Conservation (phyloP, 1,284 basidiomycete genomes). For the Xerocomus minutiporus region DNA sequence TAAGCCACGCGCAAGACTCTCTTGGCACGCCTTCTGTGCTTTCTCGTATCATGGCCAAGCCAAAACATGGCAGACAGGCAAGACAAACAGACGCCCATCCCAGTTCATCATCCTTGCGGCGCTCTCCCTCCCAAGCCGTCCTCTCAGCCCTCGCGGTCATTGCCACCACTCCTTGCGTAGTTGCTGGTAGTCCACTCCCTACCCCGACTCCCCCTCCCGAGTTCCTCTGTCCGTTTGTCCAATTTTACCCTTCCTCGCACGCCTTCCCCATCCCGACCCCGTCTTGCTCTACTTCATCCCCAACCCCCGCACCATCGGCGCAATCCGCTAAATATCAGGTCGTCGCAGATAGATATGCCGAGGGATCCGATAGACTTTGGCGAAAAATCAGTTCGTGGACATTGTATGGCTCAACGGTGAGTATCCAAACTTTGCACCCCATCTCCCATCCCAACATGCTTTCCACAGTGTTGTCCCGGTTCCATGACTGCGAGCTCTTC, state of each 20-base stretch:
- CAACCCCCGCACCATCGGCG: background rate
- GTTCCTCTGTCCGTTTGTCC: constrained; percentile 59
- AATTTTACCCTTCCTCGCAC: constrained; percentile 6
- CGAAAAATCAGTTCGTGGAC: constrained; percentile 53
- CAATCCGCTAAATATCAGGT: constrained; percentile 7
- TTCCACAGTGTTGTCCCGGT: constrained; percentile 25
- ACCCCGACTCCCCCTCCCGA: constrained; percentile 41
- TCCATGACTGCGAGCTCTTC: constrained; percentile 29
- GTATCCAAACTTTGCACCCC: constrained; percentile 23
- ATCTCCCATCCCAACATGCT: constrained; percentile 7
- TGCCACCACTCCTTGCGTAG: constrained; percentile 42
- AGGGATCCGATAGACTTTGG: constrained; percentile 59
- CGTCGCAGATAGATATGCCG: constrained; percentile 54
- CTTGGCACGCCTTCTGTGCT: constrained; percentile 36
- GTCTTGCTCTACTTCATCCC: constrained; percentile 1
- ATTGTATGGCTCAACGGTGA: constrained; percentile 58
- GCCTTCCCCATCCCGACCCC: background rate
- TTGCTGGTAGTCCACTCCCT: constrained; percentile 43
- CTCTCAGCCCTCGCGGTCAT: constrained; percentile 55
- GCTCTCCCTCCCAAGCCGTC: constrained; percentile 42
- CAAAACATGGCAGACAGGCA: constrained; percentile 24
- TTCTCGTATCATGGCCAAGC: constrained; percentile 33
- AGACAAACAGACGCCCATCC: no score
- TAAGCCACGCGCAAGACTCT: constrained; percentile 35
- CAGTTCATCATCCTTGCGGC: background rate